Base-by-base conservation (phyloP, 2,329 filamentous ascomycete species). In the Exophiala mesophila region DNA sequence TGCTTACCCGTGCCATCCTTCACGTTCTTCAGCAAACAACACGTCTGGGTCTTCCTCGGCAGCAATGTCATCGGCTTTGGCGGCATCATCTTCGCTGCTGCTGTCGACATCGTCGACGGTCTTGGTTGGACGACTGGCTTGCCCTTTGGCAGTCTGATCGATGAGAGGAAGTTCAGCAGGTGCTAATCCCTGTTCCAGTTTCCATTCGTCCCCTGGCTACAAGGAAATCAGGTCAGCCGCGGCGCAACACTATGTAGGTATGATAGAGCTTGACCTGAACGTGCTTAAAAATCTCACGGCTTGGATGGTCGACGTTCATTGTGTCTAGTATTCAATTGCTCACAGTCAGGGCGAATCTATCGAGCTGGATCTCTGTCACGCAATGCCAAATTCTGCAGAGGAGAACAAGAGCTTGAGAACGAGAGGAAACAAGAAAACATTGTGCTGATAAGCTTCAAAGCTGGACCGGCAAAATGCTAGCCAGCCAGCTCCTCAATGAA, bases 131-230 rank as follows among this genome's bases (percentile, higher is more conserved):
- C 53, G 2, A 62, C 66, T 38, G 65, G 60, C 56, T 5, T 54
- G 45, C 3, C 62, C 66, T 35, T 66, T 49, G 2, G 56, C 49
- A 3, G 63, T 70, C 57, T 72, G 71, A 46, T 74, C 69, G 8
- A 72, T 60, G 18, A 73, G 61, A 0, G 70, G 69, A 12, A 74
- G 59, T 24, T 66, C 66, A 2, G 68, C 64, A 28, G 59, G 67
- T n/a, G 65, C 60, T 20, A 75, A 51, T 5, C 72, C 72, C 53
- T 76, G 72, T 45, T 76, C 72, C 36, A 75, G 68, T 55, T 67
- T 73, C 71, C 72, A 76, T 57, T 75, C 72, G 62, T 75, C 70
- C 24, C 37, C 9, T 12, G 49, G 45, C 45, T 52, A 43, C 10
- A 36, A 13, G 21, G 21, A 24, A 28, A 41, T 31, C 31, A 46